A percentile compares a stretch with the other conserved stretches of the same genome.
Conservation (phyloP, 2,329 filamentous ascomycete genomes). For the Fusarium agapanthi region DNA sequence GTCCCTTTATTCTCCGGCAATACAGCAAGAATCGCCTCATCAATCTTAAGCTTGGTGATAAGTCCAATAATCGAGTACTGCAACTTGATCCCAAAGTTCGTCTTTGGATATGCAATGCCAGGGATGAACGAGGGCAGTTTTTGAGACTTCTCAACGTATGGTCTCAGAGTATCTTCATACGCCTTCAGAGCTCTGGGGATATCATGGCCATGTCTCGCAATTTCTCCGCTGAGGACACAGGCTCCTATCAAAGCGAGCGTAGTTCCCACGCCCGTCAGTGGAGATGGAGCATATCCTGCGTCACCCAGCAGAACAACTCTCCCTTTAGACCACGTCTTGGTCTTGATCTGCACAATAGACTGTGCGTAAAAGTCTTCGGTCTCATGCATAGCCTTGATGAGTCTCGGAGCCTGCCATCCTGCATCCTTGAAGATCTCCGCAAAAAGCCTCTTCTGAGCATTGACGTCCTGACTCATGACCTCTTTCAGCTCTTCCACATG, state of each 20-base stretch:
- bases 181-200: conserved; percentile 44
- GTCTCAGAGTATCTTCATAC: conserved; percentile 54
- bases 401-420: conserved; percentile 55
- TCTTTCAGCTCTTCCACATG: conserved; percentile 42
- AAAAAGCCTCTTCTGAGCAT: conserved; percentile 51
- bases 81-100: conserved; percentile 40
- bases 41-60: conserved; percentile 21
- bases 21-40: conserved; percentile 18
- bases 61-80: conserved; percentile 24
- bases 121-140: conserved; percentile 43
- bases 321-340: conserved; percentile 47
- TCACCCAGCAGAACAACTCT: conserved; percentile 59
- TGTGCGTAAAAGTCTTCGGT: conserved; percentile 56
- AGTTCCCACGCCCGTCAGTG: conserved; percentile 59
- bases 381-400: conserved; percentile 48
- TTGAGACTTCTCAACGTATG: conserved; percentile 52
- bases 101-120: conserved; percentile 39
- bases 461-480: conserved; percentile 30
- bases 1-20: conserved; percentile 13
- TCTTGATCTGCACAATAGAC: conserved; percentile 53
- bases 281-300: conserved; percentile 57
- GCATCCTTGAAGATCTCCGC: conserved; percentile 52
- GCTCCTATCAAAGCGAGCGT: conserved; percentile 56
- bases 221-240: conserved; percentile 60
- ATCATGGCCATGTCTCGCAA: conserved; percentile 40